Evolutionary conservation across 352 stramenopile species (phyloP).

Genomic region (Phytophthora citrophthora): DNA sequence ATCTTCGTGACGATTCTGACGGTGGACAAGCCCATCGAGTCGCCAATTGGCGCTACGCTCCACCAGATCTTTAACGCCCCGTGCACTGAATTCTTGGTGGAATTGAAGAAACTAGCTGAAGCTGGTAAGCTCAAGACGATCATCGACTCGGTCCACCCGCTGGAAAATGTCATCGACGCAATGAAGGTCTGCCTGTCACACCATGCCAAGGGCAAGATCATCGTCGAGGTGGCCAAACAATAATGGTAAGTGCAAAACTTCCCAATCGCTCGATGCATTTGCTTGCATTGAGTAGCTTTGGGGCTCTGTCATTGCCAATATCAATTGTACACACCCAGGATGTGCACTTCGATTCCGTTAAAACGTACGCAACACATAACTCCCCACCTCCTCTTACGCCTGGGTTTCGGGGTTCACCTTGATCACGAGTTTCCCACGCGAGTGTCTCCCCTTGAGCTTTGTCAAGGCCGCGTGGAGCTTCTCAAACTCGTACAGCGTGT

Average conservation of each 20-base stretch:
- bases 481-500: conserved; percentile 49
- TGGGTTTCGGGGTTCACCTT: conserved; percentile 22
- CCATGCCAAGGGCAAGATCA: conserved; percentile 68
- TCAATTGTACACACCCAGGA: no score
- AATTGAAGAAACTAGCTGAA: conserved; percentile 43
- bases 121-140: conserved; percentile 29
- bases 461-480: conserved; percentile 42
- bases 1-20: conserved; percentile 44
- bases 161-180: conserved; percentile 36
- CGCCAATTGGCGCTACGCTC: conserved; percentile 54
- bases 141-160: conserved; percentile 35
- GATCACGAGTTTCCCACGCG: conserved; percentile 62
- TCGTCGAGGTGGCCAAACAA: conserved; percentile 51
- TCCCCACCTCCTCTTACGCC: conserved; percentile 1
- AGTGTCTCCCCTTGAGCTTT: conserved; percentile 48
- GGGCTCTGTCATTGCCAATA: no score
- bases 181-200: conserved; percentile 56
- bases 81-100: conserved; percentile 21
- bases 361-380: no score
- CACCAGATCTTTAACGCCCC: conserved; percentile 30
- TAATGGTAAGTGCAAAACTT: conserved; percentile 1
- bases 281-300: no score
- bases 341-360: no score
- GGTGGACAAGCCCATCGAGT: conserved; percentile 53
- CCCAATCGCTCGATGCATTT: no score